Base-by-base conservation (phyloP, 1,284 basidiomycete genomes). In the Agaricales sp. region DNA sequence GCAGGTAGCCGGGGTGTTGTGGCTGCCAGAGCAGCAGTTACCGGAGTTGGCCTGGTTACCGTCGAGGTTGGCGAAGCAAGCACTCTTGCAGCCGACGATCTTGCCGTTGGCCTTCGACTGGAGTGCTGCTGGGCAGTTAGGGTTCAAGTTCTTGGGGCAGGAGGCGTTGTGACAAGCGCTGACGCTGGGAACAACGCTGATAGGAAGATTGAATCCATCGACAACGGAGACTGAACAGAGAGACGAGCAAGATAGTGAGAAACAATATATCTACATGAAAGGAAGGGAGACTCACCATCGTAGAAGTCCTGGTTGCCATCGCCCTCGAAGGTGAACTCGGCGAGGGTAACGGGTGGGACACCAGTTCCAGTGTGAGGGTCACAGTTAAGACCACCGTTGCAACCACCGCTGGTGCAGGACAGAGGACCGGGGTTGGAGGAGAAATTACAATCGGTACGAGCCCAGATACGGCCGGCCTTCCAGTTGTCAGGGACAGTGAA, bases 31-130 rank as follows among this genome's bases (percentile, higher is more conserved):
- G n/a, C n/a, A n/a, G n/a, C n/a, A n/a, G 54, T 61, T 62, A 52
- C 73, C 73, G 62, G 49, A n/a, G 75, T 75, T 61, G 62, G 58
- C 56, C 56, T 57, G 70, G 56, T 75, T 69, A 16, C 70, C 68
- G 52, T 68, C 66, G 24, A 81, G 63, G 55, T 79, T 77, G 13
- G 78, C 78, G 1, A 61, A 55, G 60, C 80, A 84, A 1, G 80
- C 75, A 47, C 71, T 75, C 60, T 72, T 74, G 67, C 80, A 81
- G 3, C 78, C 79, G 20, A 77, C 68, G 3, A 69, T 69, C 58
- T 66, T 65, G 3, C 80, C 80, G 24, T 63, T 59, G 78, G 4
- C 78, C 78, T 53, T 71, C 68, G 30, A 78, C 62, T 2, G 64
- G 55, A 18, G 66, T 60, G 24, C 78, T 79, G 54, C 77, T 8